Base-by-base conservation (phyloP, 345 rosid species). In the Alliaria petiolata region DNA sequence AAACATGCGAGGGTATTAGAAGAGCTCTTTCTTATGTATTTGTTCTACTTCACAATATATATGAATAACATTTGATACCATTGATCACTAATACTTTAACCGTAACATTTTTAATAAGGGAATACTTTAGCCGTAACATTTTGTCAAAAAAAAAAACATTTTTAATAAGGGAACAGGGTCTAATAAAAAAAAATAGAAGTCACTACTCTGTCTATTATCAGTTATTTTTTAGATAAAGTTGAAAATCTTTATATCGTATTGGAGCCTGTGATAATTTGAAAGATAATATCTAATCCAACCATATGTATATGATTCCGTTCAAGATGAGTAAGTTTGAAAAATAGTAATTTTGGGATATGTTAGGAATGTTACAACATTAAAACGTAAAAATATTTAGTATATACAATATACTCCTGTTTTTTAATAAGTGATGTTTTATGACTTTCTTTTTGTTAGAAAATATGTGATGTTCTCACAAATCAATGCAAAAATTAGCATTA, bases 1-100 rank as follows among this genome's bases (percentile, higher is more conserved):
- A 73, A 56, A 72, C 51, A 46, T 64, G 63, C 45, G 8, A 50
- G 20, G 17, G 59, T 60, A 28, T 61, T 28, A 39, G 52, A 30
- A 43, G 53, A 49, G 31, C 51, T 44, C 7, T 53, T 15, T 14
- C 3, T 5, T 28, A 22, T 22, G 25, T 22, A 22, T 22, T 1
- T 22, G 25, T 22, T 22, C 25, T 22, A 1, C 25, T 22, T 22
- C 25, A 22, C 25, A 52, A 51, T 8, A 17, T 53, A 42, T 13
- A 33, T 33, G 59, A 15, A 8, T 51, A 13, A n/a, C 20, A 52
- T 8, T 31, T 17, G n/a, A 55, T 16, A 26, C 42, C 38, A 36
- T 28, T n/a, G 40, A 31, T 53, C 39, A 13, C 50, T 38, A 28
- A 14, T 43, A 9, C 42, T 34, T 31, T 5, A 31, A 43, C 63